Conservation (phyloP, 2,329 filamentous ascomycete species). For the Neopestalotiopsis clavispora region DNA sequence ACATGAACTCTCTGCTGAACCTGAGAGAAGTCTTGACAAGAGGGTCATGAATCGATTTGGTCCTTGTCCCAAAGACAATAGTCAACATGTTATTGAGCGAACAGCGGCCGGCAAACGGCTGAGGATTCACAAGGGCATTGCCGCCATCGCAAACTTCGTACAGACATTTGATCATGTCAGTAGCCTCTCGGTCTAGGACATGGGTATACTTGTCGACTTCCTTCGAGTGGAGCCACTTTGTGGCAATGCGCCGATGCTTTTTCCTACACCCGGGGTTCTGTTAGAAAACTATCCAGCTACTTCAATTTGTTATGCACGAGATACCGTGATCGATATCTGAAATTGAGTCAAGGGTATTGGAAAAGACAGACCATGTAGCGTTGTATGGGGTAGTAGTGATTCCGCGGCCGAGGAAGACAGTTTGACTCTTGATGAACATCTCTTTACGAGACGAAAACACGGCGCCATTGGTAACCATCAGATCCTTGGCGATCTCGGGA, state of each 20-base stretch:
- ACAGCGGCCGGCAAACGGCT: slow-evolving; percentile 21
- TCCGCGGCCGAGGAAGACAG: slow-evolving; percentile 19
- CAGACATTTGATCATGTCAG: slow-evolving; percentile 19
- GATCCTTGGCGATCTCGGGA: slow-evolving; percentile 19
- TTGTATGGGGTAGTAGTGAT: slow-evolving; percentile 21
- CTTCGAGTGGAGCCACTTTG: slow-evolving; percentile 18
- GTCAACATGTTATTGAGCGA: slow-evolving; percentile 23
- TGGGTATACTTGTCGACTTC: slow-evolving; percentile 16
- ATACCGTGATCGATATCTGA: too few relatives aligned
- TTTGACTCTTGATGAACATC: slow-evolving; percentile 23
- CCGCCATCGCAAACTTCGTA: slow-evolving; percentile 14
- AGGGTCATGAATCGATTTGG: slow-evolving; percentile 13
- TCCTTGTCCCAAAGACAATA: slow-evolving; percentile 20
- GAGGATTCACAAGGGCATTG: slow-evolving; percentile 17
- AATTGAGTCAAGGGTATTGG: too few relatives aligned
- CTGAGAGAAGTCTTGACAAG: slow-evolving; percentile 15
- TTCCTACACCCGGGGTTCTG: slow-evolving; percentile 8
- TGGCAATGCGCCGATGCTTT: slow-evolving; percentile 21
- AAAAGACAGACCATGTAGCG: slow-evolving; percentile 7
- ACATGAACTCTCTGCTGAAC: slow-evolving; percentile 22
- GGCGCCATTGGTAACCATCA: slow-evolving; percentile 18
- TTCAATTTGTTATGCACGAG: too few relatives aligned
- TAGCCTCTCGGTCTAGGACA: slow-evolving; percentile 19
- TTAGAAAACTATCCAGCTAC: too few relatives aligned
- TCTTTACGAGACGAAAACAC: slow-evolving; percentile 20